phyloP scores from a whole-genome alignment of 75 land plant genomes.

The Cupressus sempervirens region DNA sequence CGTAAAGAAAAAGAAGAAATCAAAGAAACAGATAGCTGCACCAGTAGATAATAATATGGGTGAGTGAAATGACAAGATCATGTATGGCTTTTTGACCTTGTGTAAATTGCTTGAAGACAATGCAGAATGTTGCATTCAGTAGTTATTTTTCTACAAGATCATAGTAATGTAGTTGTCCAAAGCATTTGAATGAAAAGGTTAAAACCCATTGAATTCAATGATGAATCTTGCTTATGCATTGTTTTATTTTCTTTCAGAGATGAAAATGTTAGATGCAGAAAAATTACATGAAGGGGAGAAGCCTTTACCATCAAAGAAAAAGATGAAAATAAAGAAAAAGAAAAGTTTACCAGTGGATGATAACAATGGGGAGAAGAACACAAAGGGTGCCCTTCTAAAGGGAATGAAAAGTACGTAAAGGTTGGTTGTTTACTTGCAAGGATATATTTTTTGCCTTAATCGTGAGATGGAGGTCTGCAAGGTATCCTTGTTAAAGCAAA shows the following conservation, averaged over 20 bases:
- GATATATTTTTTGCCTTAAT: neutral
- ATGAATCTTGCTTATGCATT: neutral
- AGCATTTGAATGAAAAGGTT: neutral
- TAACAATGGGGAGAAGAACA: neutral
- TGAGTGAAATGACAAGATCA: neutral
- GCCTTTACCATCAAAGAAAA: neutral
- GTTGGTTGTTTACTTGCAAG: neutral
- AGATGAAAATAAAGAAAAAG: neutral
- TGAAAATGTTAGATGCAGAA: neutral
- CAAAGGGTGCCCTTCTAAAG: neutral
- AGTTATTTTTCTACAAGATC: neutral
- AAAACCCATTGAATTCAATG: neutral
- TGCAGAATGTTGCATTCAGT: neutral
- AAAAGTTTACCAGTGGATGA: neutral
- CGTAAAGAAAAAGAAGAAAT: neutral
- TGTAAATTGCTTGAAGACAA: neutral
- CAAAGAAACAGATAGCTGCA: neutral
- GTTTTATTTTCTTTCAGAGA: neutral
- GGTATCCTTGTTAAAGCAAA: neutral
- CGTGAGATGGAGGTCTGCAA: neutral
- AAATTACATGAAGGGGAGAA: neutral
- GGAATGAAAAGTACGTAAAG: constrained; percentile 13
- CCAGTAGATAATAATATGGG: neutral
- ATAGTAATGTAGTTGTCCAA: neutral
- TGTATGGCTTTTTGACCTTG: neutral